Evolutionary conservation across 192 early-diverging fungal species (phyloP), one percentile per base, ranked within the genome.

Genomic region (Coemansia interrupta): DNA sequence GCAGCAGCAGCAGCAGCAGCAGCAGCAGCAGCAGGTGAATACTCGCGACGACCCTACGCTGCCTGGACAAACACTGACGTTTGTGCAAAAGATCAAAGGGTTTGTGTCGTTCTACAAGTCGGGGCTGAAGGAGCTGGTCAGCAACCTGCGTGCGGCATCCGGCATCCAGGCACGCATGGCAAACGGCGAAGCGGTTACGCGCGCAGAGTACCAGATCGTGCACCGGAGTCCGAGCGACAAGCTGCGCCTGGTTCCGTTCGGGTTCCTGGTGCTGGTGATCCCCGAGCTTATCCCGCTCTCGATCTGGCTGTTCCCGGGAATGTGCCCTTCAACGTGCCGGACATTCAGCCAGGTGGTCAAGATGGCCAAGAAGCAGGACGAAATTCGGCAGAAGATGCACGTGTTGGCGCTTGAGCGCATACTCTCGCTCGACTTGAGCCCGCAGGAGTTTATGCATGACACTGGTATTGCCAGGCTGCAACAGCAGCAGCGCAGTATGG

Each of bases 251-350:
- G 44, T 70, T 14, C 76, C 76, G 54, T 79, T 79, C 47, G 70
- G 52, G 15, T 47, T 79, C 51, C 56, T 66, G 23, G 60, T 66
- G 30, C 12, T 79, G 2, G 41, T 73, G 36, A 50, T 68, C 26
- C 63, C 60, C 4, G 76, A 79, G 63, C 36, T 66, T 5, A 73
- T 72, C 4, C 71, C 60, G 60, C 47, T 79, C 32, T 46, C 64
- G 3, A 44, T 72, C 19, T 26, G 61, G 41, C 29, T 68, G 40
- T 52, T 73, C 42, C 76, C 76, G 3, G 60, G 52, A 10, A 17
- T 72, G n/a, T 69, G 70, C 22, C 76, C 76, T 19, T 58, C 64
- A 15, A 79, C 76, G 0, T 73, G 70, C 42, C 47, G 66, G 26
- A 79, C 71, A 19, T 79, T 54, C 40, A 63, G 56, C 13, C 56